Base-by-base conservation (phyloP, 257 asterid species). In the Penstemon newberryi region DNA sequence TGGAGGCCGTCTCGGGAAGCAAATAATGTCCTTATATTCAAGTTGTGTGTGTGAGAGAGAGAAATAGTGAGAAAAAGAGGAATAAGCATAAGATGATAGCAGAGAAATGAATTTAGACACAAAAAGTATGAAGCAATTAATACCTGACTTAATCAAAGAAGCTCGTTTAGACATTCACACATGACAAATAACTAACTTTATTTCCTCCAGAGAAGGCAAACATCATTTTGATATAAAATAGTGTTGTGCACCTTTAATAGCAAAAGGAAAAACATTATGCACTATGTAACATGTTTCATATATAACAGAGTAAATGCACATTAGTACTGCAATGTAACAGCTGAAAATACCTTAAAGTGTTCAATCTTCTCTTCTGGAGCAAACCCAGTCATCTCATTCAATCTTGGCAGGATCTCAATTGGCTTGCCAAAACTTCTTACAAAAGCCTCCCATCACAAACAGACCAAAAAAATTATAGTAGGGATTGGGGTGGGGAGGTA, bases 1-100 rank as follows among this genome's bases (percentile, higher is more conserved):
- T 8, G 77, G n/a, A 70, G 50, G 77, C 42, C 46, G 50, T 60
- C 68, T 78, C 13, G 71, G 83, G 46, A 70, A 78, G 80, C 77
- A 78, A 47, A 78, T n/a, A 38, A 74, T 78, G 58, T 78, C 77
- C 66, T 80, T 80, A 57, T 74, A 72, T 49, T 60, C 83, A 66
- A 74, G 75, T 80, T 78, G 80, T 60, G 63, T 50, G 68, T 25
- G 33, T 66, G 5, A 60, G 7, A 55, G 43, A 25, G 33, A 25
- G 33, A 25, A 25, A 25, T 0, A 11, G 62, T 2, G 8, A 45
- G 33, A 54, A 19, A 15, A 61, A 25, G 33, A 25, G 33, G 33
- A 25, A 25, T 1, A 25, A 25, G 33, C 1, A 25, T 25, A 0
- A 0, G 33, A 25, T 25, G 33, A 25, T 25, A 25, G 33, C 33